A percentile compares a stretch with the other conserved stretches of the same genome.
phyloP scores from a whole-genome alignment of 2,329 filamentous ascomycete species.

The Setomelanomma holmii region DNA sequence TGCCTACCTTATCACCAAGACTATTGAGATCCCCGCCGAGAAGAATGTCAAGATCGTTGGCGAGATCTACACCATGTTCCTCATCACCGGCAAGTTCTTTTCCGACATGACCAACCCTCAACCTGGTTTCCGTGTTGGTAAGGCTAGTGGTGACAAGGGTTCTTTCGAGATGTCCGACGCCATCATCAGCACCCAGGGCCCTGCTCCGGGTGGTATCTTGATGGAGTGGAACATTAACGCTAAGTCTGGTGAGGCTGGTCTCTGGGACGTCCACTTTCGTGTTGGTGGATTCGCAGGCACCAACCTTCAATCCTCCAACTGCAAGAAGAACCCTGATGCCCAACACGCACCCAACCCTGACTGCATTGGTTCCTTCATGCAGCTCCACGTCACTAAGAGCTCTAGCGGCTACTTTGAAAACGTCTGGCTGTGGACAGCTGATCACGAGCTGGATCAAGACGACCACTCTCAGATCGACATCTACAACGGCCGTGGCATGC shows the following conservation, averaged over 20 bases:
- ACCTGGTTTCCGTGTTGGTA: conserved; percentile 85
- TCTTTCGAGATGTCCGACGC: conserved; percentile 87
- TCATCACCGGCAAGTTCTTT: conserved; percentile 80
- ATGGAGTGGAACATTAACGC: conserved; percentile 87
- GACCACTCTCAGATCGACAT: conserved; percentile 80
- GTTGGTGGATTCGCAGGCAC: conserved; percentile 88
- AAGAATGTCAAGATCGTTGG: conserved; percentile 87
- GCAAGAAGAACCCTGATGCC: conserved; percentile 74
- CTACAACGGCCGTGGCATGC: conserved; percentile 85
- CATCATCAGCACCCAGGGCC: conserved; percentile 82
- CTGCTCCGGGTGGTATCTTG: conserved; percentile 85
- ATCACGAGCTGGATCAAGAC: conserved; percentile 81
- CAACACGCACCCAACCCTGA: conserved; percentile 67
- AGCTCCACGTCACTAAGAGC: conserved; percentile 62
- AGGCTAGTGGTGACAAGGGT: conserved; percentile 73
- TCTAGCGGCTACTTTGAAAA: conserved; percentile 84
- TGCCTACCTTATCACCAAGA: conserved; percentile 67
- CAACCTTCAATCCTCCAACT: conserved; percentile 78
- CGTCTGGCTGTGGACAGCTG: conserved; percentile 87
- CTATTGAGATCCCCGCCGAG: conserved; percentile 62
- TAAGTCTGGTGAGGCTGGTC: conserved; percentile 72
- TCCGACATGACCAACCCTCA: conserved; percentile 75
- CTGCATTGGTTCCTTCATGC: conserved; percentile 76
- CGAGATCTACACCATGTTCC: conserved; percentile 89
- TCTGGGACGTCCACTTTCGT: conserved; percentile 97